Evolutionary conservation across 2,329 filamentous ascomycete genomes (phyloP).

Genomic region (Claviceps quebecensis): DNA sequence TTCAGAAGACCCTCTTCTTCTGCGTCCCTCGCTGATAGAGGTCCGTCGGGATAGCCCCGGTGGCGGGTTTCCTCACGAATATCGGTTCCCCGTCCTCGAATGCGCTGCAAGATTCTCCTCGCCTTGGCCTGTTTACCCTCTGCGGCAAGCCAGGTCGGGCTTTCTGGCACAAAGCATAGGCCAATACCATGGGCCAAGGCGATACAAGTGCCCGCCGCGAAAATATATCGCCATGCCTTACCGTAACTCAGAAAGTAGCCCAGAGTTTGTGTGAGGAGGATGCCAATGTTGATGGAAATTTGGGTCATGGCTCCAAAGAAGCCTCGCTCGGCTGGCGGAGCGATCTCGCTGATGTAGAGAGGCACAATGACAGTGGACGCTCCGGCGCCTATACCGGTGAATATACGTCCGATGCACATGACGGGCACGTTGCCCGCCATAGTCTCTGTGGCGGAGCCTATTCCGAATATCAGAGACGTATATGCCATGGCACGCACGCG

Average conservation of each 20-base stretch:
- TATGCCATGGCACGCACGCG: slow-evolving; percentile 61
- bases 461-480: slow-evolving; percentile 62
- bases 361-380: slow-evolving; percentile 86
- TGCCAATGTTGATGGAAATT: slow-evolving; percentile 85
- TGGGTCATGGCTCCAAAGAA: slow-evolving; percentile 80
- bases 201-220: slow-evolving; percentile 58
- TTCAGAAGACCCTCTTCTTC: slow-evolving; percentile 61
- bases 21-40: slow-evolving; percentile 19
- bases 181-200: slow-evolving; percentile 54
- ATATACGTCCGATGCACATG: slow-evolving; percentile 59
- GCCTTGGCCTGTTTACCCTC: slow-evolving; percentile 48
- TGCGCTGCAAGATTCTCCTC: slow-evolving; percentile 53
- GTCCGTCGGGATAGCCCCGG: slow-evolving; percentile 33
- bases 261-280: slow-evolving; percentile 67
- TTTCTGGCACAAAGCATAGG: slow-evolving; percentile 69
- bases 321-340: slow-evolving; percentile 59
- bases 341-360: slow-evolving; percentile 85
- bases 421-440: slow-evolving; percentile 51
- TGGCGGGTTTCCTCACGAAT: slow-evolving; percentile 58
- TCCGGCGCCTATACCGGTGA: slow-evolving; percentile 75
- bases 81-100: slow-evolving; percentile 55
- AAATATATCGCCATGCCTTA: slow-evolving; percentile 68
- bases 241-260: slow-evolving; percentile 79
- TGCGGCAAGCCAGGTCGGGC: slow-evolving; percentile 72
- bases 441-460: slow-evolving; percentile 65